Percentiles rank a stretch among this genome's conserved stretches.
phyloP scores from a whole-genome alignment of 1,284 basidiomycete genomes.

The Ceratobasidium sp. region DNA sequence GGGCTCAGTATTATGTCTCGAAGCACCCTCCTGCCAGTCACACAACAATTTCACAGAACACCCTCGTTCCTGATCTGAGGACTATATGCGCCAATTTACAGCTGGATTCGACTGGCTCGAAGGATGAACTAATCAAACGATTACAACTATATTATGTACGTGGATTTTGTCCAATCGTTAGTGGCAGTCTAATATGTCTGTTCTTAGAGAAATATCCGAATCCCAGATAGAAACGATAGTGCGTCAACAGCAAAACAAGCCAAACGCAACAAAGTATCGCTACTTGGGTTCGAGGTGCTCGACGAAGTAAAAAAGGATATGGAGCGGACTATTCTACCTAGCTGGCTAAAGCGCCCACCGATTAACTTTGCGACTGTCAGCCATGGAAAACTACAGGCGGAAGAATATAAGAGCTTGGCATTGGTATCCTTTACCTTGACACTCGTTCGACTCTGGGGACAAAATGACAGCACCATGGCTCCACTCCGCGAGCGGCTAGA shows the following conservation, averaged over 20 bases:
- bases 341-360: constrained; percentile 31
- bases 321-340: constrained; percentile 21
- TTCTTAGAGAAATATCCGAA: not conserved
- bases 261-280: not conserved
- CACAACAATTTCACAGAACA: not conserved
- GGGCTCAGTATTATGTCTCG: constrained; percentile 2
- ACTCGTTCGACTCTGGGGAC: constrained; percentile 42
- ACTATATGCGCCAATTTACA: not conserved
- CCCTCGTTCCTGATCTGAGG: not conserved
- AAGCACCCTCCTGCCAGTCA: not conserved
- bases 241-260: not conserved
- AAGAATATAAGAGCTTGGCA: constrained; percentile 48
- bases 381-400: constrained; percentile 46
- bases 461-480: not conserved
- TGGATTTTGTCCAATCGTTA: too few relatives aligned
- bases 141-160: not conserved
- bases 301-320: constrained; percentile 38
- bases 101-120: not conserved
- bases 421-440: constrained; percentile 48
- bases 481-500: constrained; percentile 1
- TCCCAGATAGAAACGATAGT: not conserved
- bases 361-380: constrained; percentile 39
- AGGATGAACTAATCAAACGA: constrained; percentile 1
- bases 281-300: constrained; percentile 9
- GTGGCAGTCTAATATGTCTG: not conserved